A percentile compares a stretch with the other conserved stretches of the same genome.
phyloP scores from a whole-genome alignment of 2,329 filamentous ascomycete genomes.

The Xylaria sp. region DNA sequence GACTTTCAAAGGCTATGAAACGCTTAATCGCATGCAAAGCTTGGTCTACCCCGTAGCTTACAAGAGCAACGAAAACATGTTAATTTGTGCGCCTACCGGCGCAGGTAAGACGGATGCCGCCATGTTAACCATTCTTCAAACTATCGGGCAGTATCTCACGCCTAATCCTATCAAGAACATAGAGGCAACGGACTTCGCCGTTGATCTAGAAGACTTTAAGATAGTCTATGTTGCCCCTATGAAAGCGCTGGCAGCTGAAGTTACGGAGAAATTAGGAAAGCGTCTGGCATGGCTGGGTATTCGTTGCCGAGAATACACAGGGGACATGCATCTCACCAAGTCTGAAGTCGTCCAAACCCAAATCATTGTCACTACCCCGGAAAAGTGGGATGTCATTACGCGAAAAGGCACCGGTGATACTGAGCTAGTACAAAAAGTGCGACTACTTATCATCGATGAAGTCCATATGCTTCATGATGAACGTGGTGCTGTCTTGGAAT shows the following conservation, averaged over 20 bases:
- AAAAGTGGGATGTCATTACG: constrained; percentile 99
- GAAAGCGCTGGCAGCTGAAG: constrained; percentile 97
- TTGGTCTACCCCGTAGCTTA: constrained; percentile 95
- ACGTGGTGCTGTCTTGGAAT: constrained; percentile 94
- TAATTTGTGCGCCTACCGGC: constrained; percentile 97
- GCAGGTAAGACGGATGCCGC: constrained; percentile 99
- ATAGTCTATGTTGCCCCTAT: constrained; percentile 99
- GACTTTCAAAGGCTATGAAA: constrained; percentile 95
- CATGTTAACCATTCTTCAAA: constrained; percentile 94
- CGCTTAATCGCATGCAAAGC: constrained; percentile 97
- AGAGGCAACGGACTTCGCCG: constrained; percentile 79
- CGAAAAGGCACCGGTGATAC: constrained; percentile 97
- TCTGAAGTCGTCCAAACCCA: constrained; percentile 95
- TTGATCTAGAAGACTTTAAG: constrained; percentile 92
- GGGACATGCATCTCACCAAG: constrained; percentile 99
- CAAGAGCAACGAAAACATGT: constrained; percentile 96
- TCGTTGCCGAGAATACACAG: constrained; percentile 91
- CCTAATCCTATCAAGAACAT: constrained; percentile 83
- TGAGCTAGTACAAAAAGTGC: constrained; percentile 96
- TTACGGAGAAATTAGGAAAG: constrained; percentile 93
- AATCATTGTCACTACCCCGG: constrained; percentile 97
- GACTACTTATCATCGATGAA: constrained; percentile 96
- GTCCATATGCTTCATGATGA: constrained; percentile 99
- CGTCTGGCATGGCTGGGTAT: constrained; percentile 94
- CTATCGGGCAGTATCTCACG: constrained; percentile 83